Conservation (phyloP, 2,329 filamentous ascomycete genomes). For the Ophiognomonia clavigignenti-juglandacearum region DNA sequence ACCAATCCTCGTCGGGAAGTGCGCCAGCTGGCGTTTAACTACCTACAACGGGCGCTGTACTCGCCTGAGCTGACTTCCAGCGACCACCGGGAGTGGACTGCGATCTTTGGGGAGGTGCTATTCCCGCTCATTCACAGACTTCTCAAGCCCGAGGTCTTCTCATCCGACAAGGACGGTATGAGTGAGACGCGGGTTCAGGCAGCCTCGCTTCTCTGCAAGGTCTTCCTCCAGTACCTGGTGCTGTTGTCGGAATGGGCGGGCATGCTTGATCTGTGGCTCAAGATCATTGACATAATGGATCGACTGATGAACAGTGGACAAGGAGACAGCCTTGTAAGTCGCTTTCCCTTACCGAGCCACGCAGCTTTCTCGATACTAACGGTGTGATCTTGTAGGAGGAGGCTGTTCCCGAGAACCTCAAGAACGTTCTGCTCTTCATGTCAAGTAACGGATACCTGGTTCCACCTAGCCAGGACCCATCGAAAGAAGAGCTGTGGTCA, state of each 20-base stretch:
- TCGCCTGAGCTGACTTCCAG: slow-evolving; percentile 79
- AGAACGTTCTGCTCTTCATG: slow-evolving; percentile 96
- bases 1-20: slow-evolving; percentile 93
- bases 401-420: slow-evolving; percentile 89
- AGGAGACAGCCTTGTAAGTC: slow-evolving; percentile 75
- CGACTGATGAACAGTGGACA: slow-evolving; percentile 94
- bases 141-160: slow-evolving; percentile 91
- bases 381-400: slow-evolving; percentile 61
- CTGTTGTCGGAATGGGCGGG: slow-evolving; percentile 80
- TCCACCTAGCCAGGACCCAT: slow-evolving; percentile 55
- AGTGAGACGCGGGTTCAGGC: slow-evolving; percentile 90
- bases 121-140: slow-evolving; percentile 86
- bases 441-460: slow-evolving; percentile 80
- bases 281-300: slow-evolving; percentile 92
- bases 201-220: slow-evolving; percentile 86
- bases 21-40: slow-evolving; percentile 80
- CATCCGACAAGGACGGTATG: slow-evolving; percentile 88
- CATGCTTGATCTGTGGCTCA: slow-evolving; percentile 87
- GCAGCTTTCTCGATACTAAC: slow-evolving; percentile 10
- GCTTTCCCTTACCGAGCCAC: not conserved
- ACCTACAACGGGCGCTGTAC: slow-evolving; percentile 78
- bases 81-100: slow-evolving; percentile 87
- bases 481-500: slow-evolving; percentile 52
- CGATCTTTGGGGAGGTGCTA: slow-evolving; percentile 89
- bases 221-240: slow-evolving; percentile 90